phyloP scores from a whole-genome alignment of 768 basidiomycete genomes.

The Xerocomellus intermedius region DNA sequence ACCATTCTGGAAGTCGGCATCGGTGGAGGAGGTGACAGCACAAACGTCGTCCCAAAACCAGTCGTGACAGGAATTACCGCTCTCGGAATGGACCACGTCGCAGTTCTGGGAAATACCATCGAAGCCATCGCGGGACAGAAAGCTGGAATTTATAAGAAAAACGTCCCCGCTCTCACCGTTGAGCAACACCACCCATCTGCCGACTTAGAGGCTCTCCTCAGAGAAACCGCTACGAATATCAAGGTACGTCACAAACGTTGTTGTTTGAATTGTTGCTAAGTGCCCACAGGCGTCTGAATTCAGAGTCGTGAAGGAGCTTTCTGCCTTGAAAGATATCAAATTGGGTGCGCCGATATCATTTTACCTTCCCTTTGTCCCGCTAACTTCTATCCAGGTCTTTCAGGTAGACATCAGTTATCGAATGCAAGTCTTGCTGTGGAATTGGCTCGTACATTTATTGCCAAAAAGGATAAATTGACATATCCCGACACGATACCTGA shows the following conservation, averaged over 20 bases:
- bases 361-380: not conserved
- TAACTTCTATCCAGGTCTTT: constrained; percentile 56
- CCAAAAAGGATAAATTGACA: constrained; percentile 23
- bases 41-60: constrained; percentile 91
- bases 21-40: constrained; percentile 91
- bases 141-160: constrained; percentile 94
- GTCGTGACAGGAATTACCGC: constrained; percentile 88
- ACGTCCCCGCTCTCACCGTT: constrained; percentile 83
- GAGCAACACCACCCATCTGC: constrained; percentile 71
- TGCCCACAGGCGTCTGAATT: constrained; percentile 62
- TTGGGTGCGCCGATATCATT: constrained; percentile 49
- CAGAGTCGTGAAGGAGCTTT: constrained; percentile 51
- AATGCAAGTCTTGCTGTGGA: constrained; percentile 87
- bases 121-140: constrained; percentile 93
- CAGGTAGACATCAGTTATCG: constrained; percentile 80
- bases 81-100: constrained; percentile 89
- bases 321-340: constrained; percentile 51
- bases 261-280: not conserved
- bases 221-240: constrained; percentile 60
- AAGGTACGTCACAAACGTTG: constrained; percentile 43
- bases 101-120: constrained; percentile 84
- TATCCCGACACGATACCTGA: constrained; percentile 40
- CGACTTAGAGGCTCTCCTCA: constrained; percentile 68
- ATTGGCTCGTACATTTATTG: constrained; percentile 66
- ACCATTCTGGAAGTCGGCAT: constrained; percentile 96